phyloP scores from a whole-genome alignment of 1,284 basidiomycete species.

The Puccinia sorghi region DNA sequence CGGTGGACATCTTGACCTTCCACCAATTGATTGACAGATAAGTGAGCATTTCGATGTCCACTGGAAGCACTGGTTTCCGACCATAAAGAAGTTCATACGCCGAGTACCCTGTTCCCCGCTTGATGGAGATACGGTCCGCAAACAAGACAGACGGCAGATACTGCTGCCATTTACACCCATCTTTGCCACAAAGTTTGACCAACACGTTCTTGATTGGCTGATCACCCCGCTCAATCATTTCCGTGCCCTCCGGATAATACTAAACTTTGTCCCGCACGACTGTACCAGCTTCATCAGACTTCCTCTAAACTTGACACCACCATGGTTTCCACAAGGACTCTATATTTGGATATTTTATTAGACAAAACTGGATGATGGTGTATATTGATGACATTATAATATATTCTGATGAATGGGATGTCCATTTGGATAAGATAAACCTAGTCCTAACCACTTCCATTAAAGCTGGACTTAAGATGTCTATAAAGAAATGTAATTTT shows the following conservation, averaged over 20 bases:
- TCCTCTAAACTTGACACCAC: no score
- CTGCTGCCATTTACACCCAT: neutral
- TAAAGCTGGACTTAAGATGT: neutral
- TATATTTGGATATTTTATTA: neutral
- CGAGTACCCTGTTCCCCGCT: neutral
- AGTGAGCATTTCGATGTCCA: slow-evolving; percentile 5
- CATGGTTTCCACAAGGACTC: no score
- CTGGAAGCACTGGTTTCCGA: neutral
- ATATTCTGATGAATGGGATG: slow-evolving; percentile 5
- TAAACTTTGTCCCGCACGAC: no score
- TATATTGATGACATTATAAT: slow-evolving; percentile 12
- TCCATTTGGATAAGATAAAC: neutral
- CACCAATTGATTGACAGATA: slow-evolving; percentile 3
- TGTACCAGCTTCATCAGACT: no score
- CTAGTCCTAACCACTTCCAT: neutral
- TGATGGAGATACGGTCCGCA: neutral
- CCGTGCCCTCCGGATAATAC: no score
- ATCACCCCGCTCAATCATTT: neutral
- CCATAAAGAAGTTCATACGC: neutral
- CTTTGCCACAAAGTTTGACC: neutral
- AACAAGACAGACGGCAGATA: neutral
- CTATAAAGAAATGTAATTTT: slow-evolving; percentile 9
- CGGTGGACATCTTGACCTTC: neutral
- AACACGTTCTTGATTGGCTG: no score
- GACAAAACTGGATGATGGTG: neutral